These are phyloP conservation scores for Mycothermus thermophilus DNA, from an alignment of 495 filamentous ascomycete species.

Conservation along the genomic window DNA sequence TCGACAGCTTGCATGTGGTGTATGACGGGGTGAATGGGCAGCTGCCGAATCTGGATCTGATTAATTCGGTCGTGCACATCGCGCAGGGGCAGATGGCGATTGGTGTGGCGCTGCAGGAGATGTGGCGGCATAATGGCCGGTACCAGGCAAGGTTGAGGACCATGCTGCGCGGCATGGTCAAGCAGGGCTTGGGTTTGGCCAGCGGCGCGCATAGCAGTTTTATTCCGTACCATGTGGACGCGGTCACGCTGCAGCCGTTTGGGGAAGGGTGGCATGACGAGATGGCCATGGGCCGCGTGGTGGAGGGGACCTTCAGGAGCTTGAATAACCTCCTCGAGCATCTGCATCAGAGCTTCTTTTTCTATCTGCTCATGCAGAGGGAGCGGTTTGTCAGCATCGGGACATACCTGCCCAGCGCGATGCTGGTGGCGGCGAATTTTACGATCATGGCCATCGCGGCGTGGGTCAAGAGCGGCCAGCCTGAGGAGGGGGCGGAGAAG, in stretches of 20 bases:
- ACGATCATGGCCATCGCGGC: constrained; percentile 87
- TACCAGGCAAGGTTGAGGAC: constrained; percentile 76
- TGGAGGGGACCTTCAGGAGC: constrained; percentile 80
- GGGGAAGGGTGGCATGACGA: constrained; percentile 94
- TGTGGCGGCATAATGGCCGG: constrained; percentile 69
- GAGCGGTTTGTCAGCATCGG: constrained; percentile 95
- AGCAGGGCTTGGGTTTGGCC: constrained; percentile 79
- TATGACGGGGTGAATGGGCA: constrained; percentile 97
- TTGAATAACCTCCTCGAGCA: constrained; percentile 95
- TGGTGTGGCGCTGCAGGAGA: constrained; percentile 64
- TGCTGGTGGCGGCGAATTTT: constrained; percentile 88
- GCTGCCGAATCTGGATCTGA: constrained; percentile 84
- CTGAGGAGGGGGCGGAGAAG: constrained; percentile 5
- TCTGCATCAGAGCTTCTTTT: constrained; percentile 98
- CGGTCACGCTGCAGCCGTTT: constrained; percentile 78
- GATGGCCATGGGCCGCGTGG: constrained; percentile 78
- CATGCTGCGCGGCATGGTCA: constrained; percentile 86
- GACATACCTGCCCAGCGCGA: constrained; percentile 90
- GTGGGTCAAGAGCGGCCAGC: constrained; percentile 72
- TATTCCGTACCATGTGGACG: constrained; percentile 96
- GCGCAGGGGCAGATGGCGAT: constrained; percentile 90
- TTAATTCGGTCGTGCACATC: constrained; percentile 85
- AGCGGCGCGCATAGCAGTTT: constrained; percentile 87
- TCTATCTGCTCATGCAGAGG: constrained; percentile 83
- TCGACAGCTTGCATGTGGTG: constrained; percentile 74